Evolutionary conservation across 2,329 filamentous ascomycete genomes (phyloP).

Genomic region (Hirsutella rhossiliensis): DNA sequence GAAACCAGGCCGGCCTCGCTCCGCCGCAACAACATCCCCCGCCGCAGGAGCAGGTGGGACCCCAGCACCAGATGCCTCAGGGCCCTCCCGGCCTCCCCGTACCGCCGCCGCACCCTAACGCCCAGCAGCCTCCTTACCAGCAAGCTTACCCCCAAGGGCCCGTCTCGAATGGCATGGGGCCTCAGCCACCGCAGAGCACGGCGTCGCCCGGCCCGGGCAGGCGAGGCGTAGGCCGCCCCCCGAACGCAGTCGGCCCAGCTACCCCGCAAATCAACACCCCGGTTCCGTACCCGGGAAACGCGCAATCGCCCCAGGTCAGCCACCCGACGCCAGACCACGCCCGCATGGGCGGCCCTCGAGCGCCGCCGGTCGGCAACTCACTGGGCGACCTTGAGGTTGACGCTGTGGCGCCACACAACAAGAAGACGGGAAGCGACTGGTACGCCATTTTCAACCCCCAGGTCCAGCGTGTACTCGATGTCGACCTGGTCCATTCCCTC

Average conservation of each 20-base stretch:
- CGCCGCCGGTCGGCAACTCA: slow-evolving; percentile 43
- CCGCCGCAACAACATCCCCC: slow-evolving; percentile 66
- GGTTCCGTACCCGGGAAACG: slow-evolving; percentile 72
- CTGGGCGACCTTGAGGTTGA: slow-evolving; percentile 82
- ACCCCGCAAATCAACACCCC: slow-evolving; percentile 88
- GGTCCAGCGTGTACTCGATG: slow-evolving; percentile 79
- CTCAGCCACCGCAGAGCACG: slow-evolving; percentile 72
- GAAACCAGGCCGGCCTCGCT: slow-evolving; percentile 70
- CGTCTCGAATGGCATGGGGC: slow-evolving; percentile 59
- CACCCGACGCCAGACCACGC: slow-evolving; percentile 66
- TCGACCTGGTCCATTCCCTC: slow-evolving; percentile 87
- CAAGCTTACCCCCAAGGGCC: slow-evolving; percentile 52
- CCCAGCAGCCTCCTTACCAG: slow-evolving; percentile 61
- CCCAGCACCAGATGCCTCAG: slow-evolving; percentile 51
- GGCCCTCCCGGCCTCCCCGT: slow-evolving; percentile 56
- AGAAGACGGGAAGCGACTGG: slow-evolving; percentile 87
- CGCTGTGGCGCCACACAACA: slow-evolving; percentile 70
- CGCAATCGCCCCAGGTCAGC: slow-evolving; percentile 75
- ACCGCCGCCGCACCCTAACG: slow-evolving; percentile 45
- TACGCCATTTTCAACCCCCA: slow-evolving; percentile 94
- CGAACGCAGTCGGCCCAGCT: slow-evolving; percentile 54
- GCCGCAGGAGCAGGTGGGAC: slow-evolving; percentile 45
- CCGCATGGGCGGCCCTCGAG: slow-evolving; percentile 38
- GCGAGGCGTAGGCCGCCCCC: slow-evolving; percentile 55
- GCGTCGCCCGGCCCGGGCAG: slow-evolving; percentile 79